These are phyloP conservation scores for Voacanga thouarsii DNA, from an alignment of 257 asterid genomes.

Conservation along the genomic window DNA sequence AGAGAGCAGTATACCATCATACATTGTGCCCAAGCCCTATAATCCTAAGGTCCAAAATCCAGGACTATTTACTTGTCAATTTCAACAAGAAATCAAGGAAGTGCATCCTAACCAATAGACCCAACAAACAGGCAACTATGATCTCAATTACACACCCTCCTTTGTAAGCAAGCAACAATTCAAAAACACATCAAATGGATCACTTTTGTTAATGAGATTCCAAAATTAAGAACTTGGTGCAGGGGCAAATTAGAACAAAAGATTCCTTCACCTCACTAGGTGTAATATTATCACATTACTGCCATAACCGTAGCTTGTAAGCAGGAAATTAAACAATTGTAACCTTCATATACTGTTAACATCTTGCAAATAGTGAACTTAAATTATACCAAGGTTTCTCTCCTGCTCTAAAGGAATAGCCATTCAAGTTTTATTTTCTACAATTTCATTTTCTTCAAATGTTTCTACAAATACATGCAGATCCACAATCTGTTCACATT, in stretches of 20 bases:
- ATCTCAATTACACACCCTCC: background rate
- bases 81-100: background rate
- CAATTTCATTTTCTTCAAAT: background rate
- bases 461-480: background rate
- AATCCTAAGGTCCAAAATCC: background rate
- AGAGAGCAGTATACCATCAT: too few species aligned
- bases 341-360: too few species aligned
- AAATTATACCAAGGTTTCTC: too few species aligned
- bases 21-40: background rate
- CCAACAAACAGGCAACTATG: background rate
- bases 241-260: background rate
- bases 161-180: background rate
- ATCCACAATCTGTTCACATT: too few species aligned
- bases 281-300: background rate
- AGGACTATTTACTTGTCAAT: background rate
- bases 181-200: background rate
- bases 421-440: background rate
- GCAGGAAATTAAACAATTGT: background rate
- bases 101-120: background rate
- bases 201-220: background rate
- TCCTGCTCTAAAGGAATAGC: background rate
- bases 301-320: background rate
- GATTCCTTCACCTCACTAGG: background rate
- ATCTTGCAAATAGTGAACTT: too few species aligned
- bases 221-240: background rate